Evolutionary conservation across 257 asterid genomes (phyloP).

Genomic region (Penstemon eatonii): DNA sequence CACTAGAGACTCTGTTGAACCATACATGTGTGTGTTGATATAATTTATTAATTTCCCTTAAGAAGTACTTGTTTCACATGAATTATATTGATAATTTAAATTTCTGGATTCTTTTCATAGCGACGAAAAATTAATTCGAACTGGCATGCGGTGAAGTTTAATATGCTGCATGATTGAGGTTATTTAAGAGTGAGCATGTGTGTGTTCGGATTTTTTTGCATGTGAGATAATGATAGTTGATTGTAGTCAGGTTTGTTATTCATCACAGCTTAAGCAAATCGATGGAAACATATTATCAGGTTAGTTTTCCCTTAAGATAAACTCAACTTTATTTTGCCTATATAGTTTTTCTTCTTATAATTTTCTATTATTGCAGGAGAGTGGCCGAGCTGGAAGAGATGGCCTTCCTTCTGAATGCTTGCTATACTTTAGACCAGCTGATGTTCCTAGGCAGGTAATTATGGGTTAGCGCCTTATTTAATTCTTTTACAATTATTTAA

Average conservation of each 20-base stretch:
- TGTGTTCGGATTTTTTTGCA: slow-evolving; percentile 14
- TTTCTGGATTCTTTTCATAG: slow-evolving; percentile 7
- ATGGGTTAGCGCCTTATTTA: slow-evolving; percentile 12
- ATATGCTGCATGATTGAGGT: slow-evolving; percentile 9
- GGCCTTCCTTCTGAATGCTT: slow-evolving; percentile 98
- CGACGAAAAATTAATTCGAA: slow-evolving; percentile 11
- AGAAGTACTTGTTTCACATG: slow-evolving; percentile 11
- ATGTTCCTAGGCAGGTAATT: slow-evolving; percentile 90
- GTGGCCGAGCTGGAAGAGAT: slow-evolving; percentile 99
- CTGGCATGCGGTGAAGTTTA: slow-evolving; percentile 18
- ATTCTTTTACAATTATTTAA: slow-evolving; percentile 17
- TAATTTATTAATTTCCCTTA: slow-evolving; percentile 7
- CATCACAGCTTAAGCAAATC: slow-evolving; percentile 99
- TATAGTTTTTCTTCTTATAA: slow-evolving; percentile 30
- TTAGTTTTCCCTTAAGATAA: slow-evolving; percentile 33
- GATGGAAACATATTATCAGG: slow-evolving; percentile 99
- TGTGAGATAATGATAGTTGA: slow-evolving; percentile 33
- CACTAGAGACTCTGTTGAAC: slow-evolving; percentile 13
- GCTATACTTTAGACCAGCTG: slow-evolving; percentile 89
- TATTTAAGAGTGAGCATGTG: slow-evolving; percentile 1
- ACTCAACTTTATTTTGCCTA: slow-evolving; percentile 29
- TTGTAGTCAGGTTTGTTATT: slow-evolving; percentile 93
- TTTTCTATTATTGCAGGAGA: slow-evolving; percentile 62
- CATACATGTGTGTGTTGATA: background rate
- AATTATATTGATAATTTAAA: slow-evolving; percentile 4